phyloP scores from a whole-genome alignment of 768 basidiomycete species.

The Russula ochroleuca region DNA sequence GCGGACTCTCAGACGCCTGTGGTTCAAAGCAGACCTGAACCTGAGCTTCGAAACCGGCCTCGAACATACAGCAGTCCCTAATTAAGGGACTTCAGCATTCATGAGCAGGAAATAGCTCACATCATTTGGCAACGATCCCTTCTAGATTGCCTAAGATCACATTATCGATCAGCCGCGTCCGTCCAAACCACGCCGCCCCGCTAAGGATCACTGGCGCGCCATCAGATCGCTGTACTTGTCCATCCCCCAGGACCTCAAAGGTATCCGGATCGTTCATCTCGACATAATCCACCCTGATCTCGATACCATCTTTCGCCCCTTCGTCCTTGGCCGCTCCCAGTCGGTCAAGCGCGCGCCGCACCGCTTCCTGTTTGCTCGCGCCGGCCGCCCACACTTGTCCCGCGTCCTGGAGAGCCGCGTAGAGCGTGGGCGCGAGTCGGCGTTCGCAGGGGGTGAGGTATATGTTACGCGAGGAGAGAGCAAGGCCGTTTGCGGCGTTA shows the following conservation, averaged over 20 bases:
- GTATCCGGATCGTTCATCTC: constrained; percentile 80
- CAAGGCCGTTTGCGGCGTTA: constrained; percentile 59
- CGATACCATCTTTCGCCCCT: constrained; percentile 38
- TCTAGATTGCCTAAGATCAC: constrained; percentile 59
- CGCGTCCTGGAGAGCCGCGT: constrained; percentile 61
- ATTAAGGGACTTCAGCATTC: neutral
- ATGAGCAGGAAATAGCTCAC: neutral
- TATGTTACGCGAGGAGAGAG: constrained; percentile 86
- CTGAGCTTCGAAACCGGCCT: no score
- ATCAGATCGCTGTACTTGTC: constrained; percentile 30
- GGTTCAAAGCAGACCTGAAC: no score
- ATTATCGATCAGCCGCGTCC: constrained; percentile 92
- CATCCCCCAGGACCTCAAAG: constrained; percentile 56
- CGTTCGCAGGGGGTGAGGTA: constrained; percentile 70
- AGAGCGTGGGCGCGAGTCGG: constrained; percentile 53
- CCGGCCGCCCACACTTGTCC: constrained; percentile 52
- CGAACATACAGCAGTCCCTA: no score
- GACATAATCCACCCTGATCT: constrained; percentile 75
- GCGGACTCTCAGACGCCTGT: neutral
- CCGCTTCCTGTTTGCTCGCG: constrained; percentile 46
- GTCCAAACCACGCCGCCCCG: constrained; percentile 81
- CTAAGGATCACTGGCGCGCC: constrained; percentile 62
- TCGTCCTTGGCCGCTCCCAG: constrained; percentile 36
- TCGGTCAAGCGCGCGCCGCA: constrained; percentile 42
- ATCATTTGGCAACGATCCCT: constrained; percentile 33